Base-by-base conservation (phyloP, 345 rosid genomes). In the Turritis glabra region DNA sequence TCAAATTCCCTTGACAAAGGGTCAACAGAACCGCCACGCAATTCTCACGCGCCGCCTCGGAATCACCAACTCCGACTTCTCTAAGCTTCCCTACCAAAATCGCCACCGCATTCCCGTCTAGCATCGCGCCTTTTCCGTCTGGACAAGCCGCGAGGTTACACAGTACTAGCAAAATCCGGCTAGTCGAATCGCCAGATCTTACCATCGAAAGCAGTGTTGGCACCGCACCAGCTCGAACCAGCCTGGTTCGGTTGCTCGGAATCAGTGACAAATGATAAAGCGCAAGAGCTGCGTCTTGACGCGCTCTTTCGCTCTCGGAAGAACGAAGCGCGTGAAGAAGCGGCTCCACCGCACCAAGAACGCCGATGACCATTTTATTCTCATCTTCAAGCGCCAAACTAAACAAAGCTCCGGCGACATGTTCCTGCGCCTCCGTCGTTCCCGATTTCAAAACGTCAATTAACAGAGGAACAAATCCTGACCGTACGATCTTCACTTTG, bases 321-420 rank as follows among this genome's bases (percentile, higher is more conserved):
- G 81, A 78, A 44, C 93, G 82, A 8, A 93, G 83, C 23, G 89
- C 86, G 64, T 87, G 88, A 62, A 93, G 75, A 7, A 93, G 81
- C 18, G 97, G 94, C 74, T 86, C 91, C 75, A 93, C 78, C 60
- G 92, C 97, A 5, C 98, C 97, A 9, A 93, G 76, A 15, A 88
- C 97, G 19, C 94, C 98, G 2, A 93, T 89, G 35, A 92, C 97
- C 84, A 88, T 89, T 75, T 88, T 89, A 70, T 87, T 93, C 65
- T 88, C 86, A n/a, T 91, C 93, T 25, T 93, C 96, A 7, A 91
- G 64, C 37, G 97, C 89, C 47, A 93, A 80, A 47, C 98, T 93
- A 52, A 93, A 93, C 32, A 93, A 57, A 13, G 89, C 91, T 5
- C 96, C 98, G 5, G 92, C 82, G 0, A 95, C 98, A 71, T 91